Evolutionary conservation across 164 flowering plant species (phyloP).

Genomic region (Taxillus chinensis): DNA sequence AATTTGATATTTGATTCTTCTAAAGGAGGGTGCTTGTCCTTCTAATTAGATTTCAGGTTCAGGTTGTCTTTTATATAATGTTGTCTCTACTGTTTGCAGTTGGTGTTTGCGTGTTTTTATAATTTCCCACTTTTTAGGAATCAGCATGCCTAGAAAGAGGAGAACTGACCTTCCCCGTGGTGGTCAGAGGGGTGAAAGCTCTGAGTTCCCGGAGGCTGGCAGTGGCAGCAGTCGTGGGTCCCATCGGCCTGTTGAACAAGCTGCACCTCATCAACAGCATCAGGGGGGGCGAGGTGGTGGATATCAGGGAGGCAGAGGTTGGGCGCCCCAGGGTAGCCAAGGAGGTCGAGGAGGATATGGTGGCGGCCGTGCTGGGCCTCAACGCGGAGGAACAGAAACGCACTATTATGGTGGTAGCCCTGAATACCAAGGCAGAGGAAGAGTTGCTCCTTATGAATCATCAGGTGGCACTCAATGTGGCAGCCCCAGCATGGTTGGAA

Average conservation of each 20-base stretch:
- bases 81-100: too few species aligned
- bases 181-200: conserved; percentile 36
- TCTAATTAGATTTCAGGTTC: too few species aligned
- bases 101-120: too few species aligned
- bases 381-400: not conserved
- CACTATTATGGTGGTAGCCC: not conserved
- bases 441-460: not conserved
- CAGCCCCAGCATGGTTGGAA: conserved; percentile 1
- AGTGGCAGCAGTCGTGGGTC: conserved; percentile 25
- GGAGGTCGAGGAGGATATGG: conserved; percentile 20
- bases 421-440: conserved; percentile 4
- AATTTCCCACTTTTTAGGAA: conserved; percentile 4
- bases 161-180: conserved; percentile 38
- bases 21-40: too few species aligned
- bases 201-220: conserved; percentile 39
- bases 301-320: conserved; percentile 16
- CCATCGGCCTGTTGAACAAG: conserved; percentile 30
- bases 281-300: conserved; percentile 12
- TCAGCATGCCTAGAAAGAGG: conserved; percentile 59
- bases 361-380: not conserved
- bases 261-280: conserved; percentile 18
- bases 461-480: conserved; percentile 19
- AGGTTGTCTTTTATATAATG: too few species aligned
- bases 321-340: conserved; percentile 24
- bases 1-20: too few species aligned